Evolutionary conservation across 441 rosid species (phyloP).

Genomic region (Populus hybrid): DNA sequence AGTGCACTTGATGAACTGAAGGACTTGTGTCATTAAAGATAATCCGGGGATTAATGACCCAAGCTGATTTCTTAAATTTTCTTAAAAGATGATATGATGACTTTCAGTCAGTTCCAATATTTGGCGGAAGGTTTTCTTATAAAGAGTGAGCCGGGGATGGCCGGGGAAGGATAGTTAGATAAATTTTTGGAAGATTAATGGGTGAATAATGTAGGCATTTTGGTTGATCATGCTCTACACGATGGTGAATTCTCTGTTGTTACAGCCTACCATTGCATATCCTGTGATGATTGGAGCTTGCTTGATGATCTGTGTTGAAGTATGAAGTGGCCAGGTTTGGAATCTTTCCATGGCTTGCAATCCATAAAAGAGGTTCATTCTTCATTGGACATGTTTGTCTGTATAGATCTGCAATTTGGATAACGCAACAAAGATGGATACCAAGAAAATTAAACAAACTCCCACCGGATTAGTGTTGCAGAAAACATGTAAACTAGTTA

Average conservation of each 20-base stretch:
- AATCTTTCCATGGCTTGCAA: background rate
- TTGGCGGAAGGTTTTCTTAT: background rate
- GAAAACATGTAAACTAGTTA: background rate
- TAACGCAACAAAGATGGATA: background rate
- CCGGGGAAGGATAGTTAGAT: too few relatives aligned
- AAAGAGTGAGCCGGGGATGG: background rate
- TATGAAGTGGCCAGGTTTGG: background rate
- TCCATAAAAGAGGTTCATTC: background rate
- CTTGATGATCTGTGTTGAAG: background rate
- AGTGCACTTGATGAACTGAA: too few relatives aligned
- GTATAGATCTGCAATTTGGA: background rate
- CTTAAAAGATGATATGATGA: too few relatives aligned
- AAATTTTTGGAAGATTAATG: background rate
- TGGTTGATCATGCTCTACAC: background rate
- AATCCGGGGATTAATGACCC: background rate
- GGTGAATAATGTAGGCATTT: background rate
- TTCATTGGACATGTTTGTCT: too few relatives aligned
- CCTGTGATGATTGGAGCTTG: background rate
- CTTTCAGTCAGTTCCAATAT: background rate
- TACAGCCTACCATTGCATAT: background rate
- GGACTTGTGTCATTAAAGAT: too few relatives aligned
- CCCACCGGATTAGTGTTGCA: background rate
- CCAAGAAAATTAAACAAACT: background rate
- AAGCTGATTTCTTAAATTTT: background rate
- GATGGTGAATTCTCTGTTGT: background rate